Evolutionary conservation across 164 flowering plant species (phyloP), one percentile per base, ranked within the genome.

Genomic region (Vitis vinifera): DNA sequence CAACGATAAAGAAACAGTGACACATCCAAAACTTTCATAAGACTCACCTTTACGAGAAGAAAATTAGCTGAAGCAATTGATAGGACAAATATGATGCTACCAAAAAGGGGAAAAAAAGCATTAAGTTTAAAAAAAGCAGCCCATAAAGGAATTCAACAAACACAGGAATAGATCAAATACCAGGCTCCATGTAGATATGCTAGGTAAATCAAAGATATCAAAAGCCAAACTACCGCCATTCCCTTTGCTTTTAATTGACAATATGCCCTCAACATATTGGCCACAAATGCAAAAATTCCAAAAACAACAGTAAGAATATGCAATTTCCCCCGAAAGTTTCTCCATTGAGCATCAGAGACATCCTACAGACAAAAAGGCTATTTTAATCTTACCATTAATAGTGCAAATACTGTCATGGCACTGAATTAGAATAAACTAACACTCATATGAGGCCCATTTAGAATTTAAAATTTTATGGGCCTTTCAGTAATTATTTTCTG

Each of bases 321-420:
- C 59, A 95, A 77, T 73, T 93, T 95, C 59, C 82, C 88, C 37
- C 99, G 98, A 53, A 93, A 93, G 68, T 90, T 95, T 76, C 97
- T 86, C 98, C 99, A 95, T 70, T 95, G 99, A 2, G 91, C 85
- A 86, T 95, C 99, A 37, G 98, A 90, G 48, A 81, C 80, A 79
- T 95, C 99, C 99, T 95, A 68, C 51, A 71, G 53, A 51, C 69
- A 62, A 30, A 23, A 69, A 23, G 65, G 44, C 12, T 49, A 9
- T 9, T 51, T 37, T 37, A 37, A 37, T 37, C 44, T 37, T 37
- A 37, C 44, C 44, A 37, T 37, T 37, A 37, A 37, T 37, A 37
- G 7, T 6, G 44, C 0, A 29, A 65, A 51, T 27, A 9, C 15
- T 44, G 37, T 50, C 9, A 2, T 1, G 50, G 9, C 5, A 48